Base-by-base conservation (phyloP, 2,329 filamentous ascomycete species). In the Ophiostoma ulmi region DNA sequence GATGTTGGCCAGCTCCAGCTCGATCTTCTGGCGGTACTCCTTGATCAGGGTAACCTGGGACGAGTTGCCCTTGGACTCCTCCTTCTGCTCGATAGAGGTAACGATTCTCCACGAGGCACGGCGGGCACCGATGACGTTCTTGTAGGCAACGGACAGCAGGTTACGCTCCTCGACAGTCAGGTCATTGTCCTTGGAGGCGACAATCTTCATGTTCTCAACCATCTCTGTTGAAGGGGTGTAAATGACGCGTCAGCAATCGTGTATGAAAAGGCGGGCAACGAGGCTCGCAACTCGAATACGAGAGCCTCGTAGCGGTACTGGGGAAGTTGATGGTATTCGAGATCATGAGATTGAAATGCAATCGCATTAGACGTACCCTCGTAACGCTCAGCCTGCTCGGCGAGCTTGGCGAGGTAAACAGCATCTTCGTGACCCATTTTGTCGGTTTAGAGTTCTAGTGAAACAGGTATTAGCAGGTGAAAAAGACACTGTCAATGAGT, bases 181-280 rank as follows among this genome's bases (percentile, higher is more conserved):
- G 83, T 94, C 91, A 78, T 86, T 89, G 80, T 92, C 88, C 81
- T 94, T 92, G 76, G 91, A 94, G 78, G 94, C 94, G 79, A 97
- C 94, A 77, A 92, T 90, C 90, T 97, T 98, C 94, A 98, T 98
- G 89, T 97, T 97, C 87, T 97, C 93, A 77, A 98, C 94, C 94
- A 98, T 97, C 85, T 97, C 94, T 97, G 83, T 72, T 75, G 31
- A 26, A 48, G 13, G 69, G 70, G 44, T 52, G 31, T 48, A 38
- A 55, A 44, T 55, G 63, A 64, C 64, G 64, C 64, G 72, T 74
- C 70, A 73, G 73, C 58, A 70, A 22, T 48, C 11, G 14, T 70
- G 63, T 55, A 4, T 5, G 63, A n/a, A 22, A 65, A 41, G 35
- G 63, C 35, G 35, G 58, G 20, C 8, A 65, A 17, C 63, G 63